Evolutionary conservation across 1,284 basidiomycete species (phyloP).

Genomic region (Volvariella volvacea): DNA sequence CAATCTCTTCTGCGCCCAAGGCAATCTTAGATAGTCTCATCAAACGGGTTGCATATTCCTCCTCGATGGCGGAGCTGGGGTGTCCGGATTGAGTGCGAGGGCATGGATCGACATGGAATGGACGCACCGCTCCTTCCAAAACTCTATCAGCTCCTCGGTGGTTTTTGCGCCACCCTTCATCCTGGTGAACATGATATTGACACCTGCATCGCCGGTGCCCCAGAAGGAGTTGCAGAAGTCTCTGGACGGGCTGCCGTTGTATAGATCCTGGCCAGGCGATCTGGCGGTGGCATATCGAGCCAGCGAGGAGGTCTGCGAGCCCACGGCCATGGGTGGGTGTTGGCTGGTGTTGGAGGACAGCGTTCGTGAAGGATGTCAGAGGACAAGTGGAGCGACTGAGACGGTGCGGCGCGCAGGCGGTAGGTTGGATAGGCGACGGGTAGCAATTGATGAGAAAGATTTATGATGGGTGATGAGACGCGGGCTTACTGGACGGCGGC

Average conservation of each 20-base stretch:
- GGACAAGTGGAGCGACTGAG: too few relatives aligned
- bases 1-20: constrained; percentile 87
- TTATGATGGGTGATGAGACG: too few relatives aligned
- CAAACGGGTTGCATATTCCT: constrained; percentile 88
- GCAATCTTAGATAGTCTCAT: constrained; percentile 75
- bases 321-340: constrained; percentile 43
- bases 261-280: constrained; percentile 45
- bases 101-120: neutral
- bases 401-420: too few relatives aligned
- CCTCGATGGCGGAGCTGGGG: constrained; percentile 76
- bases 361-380: too few relatives aligned
- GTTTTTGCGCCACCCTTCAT: constrained; percentile 82
- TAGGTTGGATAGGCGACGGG: too few relatives aligned
- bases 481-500: too few relatives aligned
- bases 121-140: constrained; percentile 85
- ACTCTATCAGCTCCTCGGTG: constrained; percentile 80
- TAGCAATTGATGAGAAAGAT: too few relatives aligned
- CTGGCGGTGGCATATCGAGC: constrained; percentile 50
- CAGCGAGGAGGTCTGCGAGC: constrained; percentile 62
- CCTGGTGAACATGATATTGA: constrained; percentile 82
- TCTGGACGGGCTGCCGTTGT: constrained; percentile 23
- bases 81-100: neutral
- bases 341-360: neutral
- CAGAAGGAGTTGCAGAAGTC: constrained; percentile 98
- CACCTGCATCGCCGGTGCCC: constrained; percentile 84